Conservation (phyloP, 1,139 yeast genomes). For the Sugiyamaella grinbergsii region DNA sequence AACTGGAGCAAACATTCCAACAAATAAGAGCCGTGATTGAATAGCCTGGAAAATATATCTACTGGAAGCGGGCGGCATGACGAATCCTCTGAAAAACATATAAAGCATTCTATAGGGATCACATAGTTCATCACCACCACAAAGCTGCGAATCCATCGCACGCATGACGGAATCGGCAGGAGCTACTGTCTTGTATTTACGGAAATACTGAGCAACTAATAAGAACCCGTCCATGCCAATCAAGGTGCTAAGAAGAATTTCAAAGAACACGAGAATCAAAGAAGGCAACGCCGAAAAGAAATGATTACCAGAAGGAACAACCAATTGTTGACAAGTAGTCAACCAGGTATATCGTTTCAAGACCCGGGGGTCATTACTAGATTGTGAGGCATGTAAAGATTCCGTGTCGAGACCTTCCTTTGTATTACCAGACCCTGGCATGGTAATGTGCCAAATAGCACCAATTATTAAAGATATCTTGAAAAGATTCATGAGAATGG, state of each 20-base stretch:
- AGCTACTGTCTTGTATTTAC: constrained; percentile 4
- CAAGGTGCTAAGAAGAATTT: constrained; percentile 25
- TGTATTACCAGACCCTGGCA: constrained; percentile 26
- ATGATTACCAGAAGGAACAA: constrained; percentile 27
- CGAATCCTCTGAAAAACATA: constrained; percentile 38
- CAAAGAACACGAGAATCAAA: constrained; percentile 19
- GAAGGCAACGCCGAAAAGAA: constrained; percentile 20
- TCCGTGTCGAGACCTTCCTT: constrained; percentile 10
- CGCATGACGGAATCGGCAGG: constrained; percentile 29
- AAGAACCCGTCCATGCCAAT: constrained; percentile 30
- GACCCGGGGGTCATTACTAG: neutral
- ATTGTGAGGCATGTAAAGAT: neutral
- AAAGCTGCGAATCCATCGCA: constrained; percentile 45
- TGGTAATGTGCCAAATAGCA: constrained; percentile 36
- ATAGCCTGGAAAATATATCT: constrained; percentile 41
- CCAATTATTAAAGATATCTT: constrained; percentile 39
- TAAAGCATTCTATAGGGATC: constrained; percentile 34
- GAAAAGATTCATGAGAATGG: constrained; percentile 28
- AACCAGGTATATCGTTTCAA: constrained; percentile 37
- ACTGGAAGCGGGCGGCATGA: constrained; percentile 35
- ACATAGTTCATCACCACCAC: constrained; percentile 43
- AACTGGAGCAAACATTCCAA: constrained; percentile 23
- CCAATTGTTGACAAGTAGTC: constrained; percentile 33
- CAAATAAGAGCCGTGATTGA: constrained; percentile 34
- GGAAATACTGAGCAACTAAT: constrained; percentile 17